These are phyloP conservation scores for Crithidia brevicula DNA, from an alignment of 208 protist genomes.

Conservation along the genomic window DNA sequence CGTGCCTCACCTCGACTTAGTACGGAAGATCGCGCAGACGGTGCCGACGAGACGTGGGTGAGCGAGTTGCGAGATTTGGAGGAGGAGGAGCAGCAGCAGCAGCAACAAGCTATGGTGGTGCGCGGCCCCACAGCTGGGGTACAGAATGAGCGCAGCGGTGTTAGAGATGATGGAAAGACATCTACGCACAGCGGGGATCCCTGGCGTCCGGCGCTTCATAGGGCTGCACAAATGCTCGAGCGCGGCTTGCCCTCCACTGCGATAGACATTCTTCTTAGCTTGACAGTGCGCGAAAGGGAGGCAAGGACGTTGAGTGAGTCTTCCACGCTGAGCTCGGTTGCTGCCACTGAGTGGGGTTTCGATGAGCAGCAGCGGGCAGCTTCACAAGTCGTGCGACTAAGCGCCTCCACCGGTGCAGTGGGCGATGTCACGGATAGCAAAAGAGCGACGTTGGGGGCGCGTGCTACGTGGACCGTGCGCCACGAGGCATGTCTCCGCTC, in stretches of 20 bases:
- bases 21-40: neutral
- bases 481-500: slow-evolving; percentile 32
- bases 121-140: too few relatives aligned
- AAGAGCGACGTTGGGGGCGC: too few relatives aligned
- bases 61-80: slow-evolving; percentile 19
- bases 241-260: slow-evolving; percentile 28
- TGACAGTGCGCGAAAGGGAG: too few relatives aligned
- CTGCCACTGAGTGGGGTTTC: neutral
- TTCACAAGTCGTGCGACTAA: too few relatives aligned
- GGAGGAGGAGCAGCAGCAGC: slow-evolving; percentile 1
- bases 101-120: too few relatives aligned
- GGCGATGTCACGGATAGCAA: too few relatives aligned
- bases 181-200: neutral
- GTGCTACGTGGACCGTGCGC: neutral
- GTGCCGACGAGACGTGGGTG: neutral
- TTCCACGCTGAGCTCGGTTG: too few relatives aligned
- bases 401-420: too few relatives aligned
- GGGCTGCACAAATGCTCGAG: slow-evolving; percentile 34
- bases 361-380: too few relatives aligned
- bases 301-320: too few relatives aligned
- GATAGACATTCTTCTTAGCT: slow-evolving; percentile 38
- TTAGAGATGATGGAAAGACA: neutral
- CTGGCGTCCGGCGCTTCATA: slow-evolving; percentile 35
- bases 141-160: too few relatives aligned
- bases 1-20: neutral